Base-by-base conservation (phyloP, 495 filamentous ascomycete genomes). In the Penicillium coffeae region DNA sequence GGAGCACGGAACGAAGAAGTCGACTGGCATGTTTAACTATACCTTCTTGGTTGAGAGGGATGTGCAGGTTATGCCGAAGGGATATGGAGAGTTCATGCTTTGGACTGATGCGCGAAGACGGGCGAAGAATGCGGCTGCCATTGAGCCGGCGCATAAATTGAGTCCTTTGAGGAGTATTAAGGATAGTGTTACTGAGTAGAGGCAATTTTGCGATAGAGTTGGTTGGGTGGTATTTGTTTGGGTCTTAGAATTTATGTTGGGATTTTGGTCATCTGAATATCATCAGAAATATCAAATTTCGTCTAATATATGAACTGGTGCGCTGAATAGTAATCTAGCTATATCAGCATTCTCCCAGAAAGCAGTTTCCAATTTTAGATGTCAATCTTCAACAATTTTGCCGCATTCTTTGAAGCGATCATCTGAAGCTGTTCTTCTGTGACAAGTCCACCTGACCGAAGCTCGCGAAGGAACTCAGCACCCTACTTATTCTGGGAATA, bases 11-110 rank as follows among this genome's bases (percentile, higher is more conserved):
- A 77, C 76, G 44, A 79, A 79, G 54, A 89, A 86, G 62, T 80
- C 85, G 20, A 90, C 88, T 1, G 89, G 89, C 1, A 82, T 85
- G 59, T 92, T 94, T 62, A 88, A 91, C 51, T 92, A 94, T 58
- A 92, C 88, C 0, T 92, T 92, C 64, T 71, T 81, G 25, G 88
- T 92, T 16, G 79, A 83, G 34, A 83, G 76, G 60, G 78, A 87
- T 58, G 69, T 92, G 22, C 76, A 84, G 55, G 81, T 92, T 21
- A 81, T 91, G 73, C 89, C 89, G 16, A 72, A 83, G 59, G 83
- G 76, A 1, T 91, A 90, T 58, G 72, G 76, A 10, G 84, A 91
- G 63, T 89, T 83, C 55, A 90, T 90, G 86, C 77, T 87, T 62
- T 91, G 84, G 72, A 71, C 87, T 16, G 86, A 91, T 69, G 85